Percentiles rank a stretch among this genome's conserved stretches.
phyloP scores from a whole-genome alignment of 163 green algal genomes.

The Scenedesmus sp. region DNA sequence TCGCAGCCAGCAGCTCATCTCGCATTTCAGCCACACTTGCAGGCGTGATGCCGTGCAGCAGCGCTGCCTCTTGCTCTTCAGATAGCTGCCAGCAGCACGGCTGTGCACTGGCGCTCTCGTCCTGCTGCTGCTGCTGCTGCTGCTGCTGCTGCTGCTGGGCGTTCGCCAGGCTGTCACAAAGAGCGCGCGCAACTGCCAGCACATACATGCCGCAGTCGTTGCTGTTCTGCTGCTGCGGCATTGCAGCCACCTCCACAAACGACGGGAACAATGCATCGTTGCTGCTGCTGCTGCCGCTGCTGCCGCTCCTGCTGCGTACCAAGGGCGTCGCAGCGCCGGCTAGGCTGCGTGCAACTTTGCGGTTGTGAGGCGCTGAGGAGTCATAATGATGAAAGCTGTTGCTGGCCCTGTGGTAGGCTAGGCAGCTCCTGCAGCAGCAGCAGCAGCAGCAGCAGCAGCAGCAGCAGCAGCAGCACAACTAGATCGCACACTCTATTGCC shows the following conservation, averaged over 20 bases:
- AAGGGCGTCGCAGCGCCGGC: slow-evolving; percentile 19
- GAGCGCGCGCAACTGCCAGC: slow-evolving; percentile 60
- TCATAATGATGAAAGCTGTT: slow-evolving; percentile 70
- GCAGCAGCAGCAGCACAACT: background rate
- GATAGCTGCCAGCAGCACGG: background rate
- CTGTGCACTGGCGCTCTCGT: background rate
- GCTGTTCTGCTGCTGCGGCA: slow-evolving; percentile 69
- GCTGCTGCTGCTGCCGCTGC: slow-evolving; percentile 1
- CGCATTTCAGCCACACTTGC: background rate
- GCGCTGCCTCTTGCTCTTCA: slow-evolving; percentile 1
- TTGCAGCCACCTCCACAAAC: slow-evolving; percentile 40
- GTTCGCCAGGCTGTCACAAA: slow-evolving; percentile 30
- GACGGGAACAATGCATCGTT: background rate
- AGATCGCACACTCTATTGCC: too few relatives aligned
- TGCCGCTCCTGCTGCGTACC: slow-evolving; percentile 4
- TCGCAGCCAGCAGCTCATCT: slow-evolving; percentile 1
- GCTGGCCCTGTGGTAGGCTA: slow-evolving; percentile 55
- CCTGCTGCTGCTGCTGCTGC: background rate
- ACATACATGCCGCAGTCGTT: slow-evolving; percentile 77
- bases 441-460: background rate
- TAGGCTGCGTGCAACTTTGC: slow-evolving; percentile 13
- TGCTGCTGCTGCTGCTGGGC: background rate
- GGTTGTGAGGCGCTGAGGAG: slow-evolving; percentile 41
- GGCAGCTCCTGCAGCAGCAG: slow-evolving; percentile 54
- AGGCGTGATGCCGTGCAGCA: slow-evolving; percentile 25